A percentile compares a stretch with the other conserved stretches of the same genome.
Evolutionary conservation across 768 basidiomycete genomes (phyloP).

Genomic region (Tricholoma sp.): DNA sequence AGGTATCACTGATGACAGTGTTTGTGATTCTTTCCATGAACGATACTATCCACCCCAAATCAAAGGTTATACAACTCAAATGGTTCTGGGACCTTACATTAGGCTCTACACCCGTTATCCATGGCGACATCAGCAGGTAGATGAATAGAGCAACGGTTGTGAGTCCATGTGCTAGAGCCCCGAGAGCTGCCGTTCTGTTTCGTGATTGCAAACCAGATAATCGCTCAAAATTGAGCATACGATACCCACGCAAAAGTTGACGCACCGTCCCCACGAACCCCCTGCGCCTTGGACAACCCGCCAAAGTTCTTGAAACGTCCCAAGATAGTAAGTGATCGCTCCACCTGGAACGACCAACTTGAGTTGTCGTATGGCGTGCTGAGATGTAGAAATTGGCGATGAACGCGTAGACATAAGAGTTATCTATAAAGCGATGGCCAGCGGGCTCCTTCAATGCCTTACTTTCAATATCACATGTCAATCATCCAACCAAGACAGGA

Average conservation of each 20-base stretch:
- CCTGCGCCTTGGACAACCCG: slow-evolving; percentile 30
- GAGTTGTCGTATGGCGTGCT: slow-evolving; percentile 62
- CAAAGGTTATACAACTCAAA: not conserved
- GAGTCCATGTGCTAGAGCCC: slow-evolving; percentile 49
- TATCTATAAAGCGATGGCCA: not conserved
- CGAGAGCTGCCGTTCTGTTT: slow-evolving; percentile 46
- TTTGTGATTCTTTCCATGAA: slow-evolving; percentile 67
- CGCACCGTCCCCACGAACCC: slow-evolving; percentile 53
- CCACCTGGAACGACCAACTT: slow-evolving; percentile 76
- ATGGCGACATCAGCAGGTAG: slow-evolving; percentile 65
- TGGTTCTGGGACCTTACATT: slow-evolving; percentile 43
- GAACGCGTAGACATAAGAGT: slow-evolving; percentile 15
- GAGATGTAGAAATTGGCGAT: slow-evolving; percentile 4
- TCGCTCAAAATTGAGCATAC: not conserved
- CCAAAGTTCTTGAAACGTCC: slow-evolving; percentile 49
- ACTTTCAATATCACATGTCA: slow-evolving; percentile 9
- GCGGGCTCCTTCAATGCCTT: not conserved
- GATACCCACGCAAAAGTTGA: slow-evolving; percentile 4
- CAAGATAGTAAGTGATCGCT: slow-evolving; percentile 55
- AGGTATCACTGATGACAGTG: slow-evolving; percentile 65
- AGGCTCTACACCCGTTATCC: slow-evolving; percentile 61
- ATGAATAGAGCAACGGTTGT: slow-evolving; percentile 68
- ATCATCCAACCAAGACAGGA: not conserved
- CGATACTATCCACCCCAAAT: slow-evolving; percentile 45
- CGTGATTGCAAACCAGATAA: not conserved